Percentiles rank a stretch among this genome's conserved stretches.
Evolutionary conservation across 1,284 basidiomycete species (phyloP).

Genomic region (Porogramme epimiltina): DNA sequence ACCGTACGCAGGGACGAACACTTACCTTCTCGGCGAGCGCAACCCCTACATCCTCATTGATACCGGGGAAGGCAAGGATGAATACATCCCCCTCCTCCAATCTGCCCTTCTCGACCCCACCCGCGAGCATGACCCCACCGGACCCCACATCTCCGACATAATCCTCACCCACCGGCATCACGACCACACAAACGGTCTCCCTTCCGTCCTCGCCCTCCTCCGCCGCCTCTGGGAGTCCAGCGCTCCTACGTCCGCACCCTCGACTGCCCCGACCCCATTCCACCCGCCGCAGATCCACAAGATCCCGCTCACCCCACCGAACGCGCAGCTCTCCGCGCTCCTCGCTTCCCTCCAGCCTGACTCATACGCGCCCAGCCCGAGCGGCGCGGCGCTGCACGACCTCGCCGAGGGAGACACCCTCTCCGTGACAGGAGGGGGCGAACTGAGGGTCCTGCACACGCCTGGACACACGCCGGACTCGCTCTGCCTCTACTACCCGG

Average conservation of each 20-base stretch:
- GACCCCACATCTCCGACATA: constrained; percentile 76
- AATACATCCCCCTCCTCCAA: constrained; percentile 71
- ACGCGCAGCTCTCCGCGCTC: constrained; percentile 40
- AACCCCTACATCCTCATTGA: constrained; percentile 85
- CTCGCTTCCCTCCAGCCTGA: constrained; percentile 44
- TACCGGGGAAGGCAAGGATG: constrained; percentile 79
- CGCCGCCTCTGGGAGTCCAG: constrained; percentile 55
- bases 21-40: constrained; percentile 78
- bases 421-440: constrained; percentile 25
- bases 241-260: no score
- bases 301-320: constrained; percentile 44
- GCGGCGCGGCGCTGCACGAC: constrained; percentile 53
- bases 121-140: constrained; percentile 33
- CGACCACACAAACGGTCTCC: constrained; percentile 85
- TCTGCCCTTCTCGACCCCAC: constrained; percentile 48
- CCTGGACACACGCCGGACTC: constrained; percentile 94
- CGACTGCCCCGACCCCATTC: constrained; percentile 41
- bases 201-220: constrained; percentile 70
- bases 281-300: constrained; percentile 74
- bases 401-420: constrained; percentile 57
- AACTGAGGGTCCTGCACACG: constrained; percentile 74
- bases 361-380: constrained; percentile 44
- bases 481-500: constrained; percentile 67
- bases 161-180: constrained; percentile 90
- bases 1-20: constrained; percentile 74